Evolutionary conservation across 495 filamentous ascomycete species (phyloP).

Genomic region (Sporormia fimetaria): DNA sequence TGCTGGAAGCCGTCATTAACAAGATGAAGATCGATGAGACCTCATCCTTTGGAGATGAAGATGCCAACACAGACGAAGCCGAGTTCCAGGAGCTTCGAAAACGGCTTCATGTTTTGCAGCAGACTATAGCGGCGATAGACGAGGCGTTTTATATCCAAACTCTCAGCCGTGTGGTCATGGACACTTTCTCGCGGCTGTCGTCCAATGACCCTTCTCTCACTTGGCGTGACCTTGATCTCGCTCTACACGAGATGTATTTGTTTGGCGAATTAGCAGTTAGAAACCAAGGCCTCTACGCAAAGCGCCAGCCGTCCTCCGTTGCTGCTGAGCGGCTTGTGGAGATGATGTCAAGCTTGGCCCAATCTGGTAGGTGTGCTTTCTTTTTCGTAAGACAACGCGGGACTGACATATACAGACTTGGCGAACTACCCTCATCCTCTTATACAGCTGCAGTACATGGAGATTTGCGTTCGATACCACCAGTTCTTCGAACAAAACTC

Average conservation of each 20-base stretch:
- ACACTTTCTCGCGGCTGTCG: constrained; percentile 66
- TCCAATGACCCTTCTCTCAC: constrained; percentile 61
- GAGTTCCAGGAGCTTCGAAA: constrained; percentile 94
- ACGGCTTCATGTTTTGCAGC: constrained; percentile 75
- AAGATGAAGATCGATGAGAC: constrained; percentile 98
- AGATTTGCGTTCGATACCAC: constrained; percentile 87
- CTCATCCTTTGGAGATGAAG: constrained; percentile 84
- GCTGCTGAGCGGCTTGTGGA: constrained; percentile 66
- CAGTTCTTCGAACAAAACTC: constrained; percentile 82
- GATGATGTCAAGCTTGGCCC: constrained; percentile 92
- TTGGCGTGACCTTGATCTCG: constrained; percentile 91
- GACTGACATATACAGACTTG: constrained; percentile 45
- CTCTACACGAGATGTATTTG: constrained; percentile 92
- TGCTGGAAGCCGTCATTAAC: constrained; percentile 77
- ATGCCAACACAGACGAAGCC: constrained; percentile 93
- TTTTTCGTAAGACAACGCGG: background rate
- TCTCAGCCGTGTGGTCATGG: constrained; percentile 69
- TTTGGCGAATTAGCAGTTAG: constrained; percentile 87
- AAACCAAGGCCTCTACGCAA: constrained; percentile 69
- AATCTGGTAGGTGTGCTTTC: constrained; percentile 54
- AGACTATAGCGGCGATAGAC: constrained; percentile 75
- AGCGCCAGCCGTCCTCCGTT: constrained; percentile 61
- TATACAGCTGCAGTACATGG: constrained; percentile 93
- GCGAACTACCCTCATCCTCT: constrained; percentile 78
- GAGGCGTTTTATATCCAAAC: constrained; percentile 73